Base-by-base conservation (phyloP, 371 early-diverging fungal species). In the Mortierella sp. region DNA sequence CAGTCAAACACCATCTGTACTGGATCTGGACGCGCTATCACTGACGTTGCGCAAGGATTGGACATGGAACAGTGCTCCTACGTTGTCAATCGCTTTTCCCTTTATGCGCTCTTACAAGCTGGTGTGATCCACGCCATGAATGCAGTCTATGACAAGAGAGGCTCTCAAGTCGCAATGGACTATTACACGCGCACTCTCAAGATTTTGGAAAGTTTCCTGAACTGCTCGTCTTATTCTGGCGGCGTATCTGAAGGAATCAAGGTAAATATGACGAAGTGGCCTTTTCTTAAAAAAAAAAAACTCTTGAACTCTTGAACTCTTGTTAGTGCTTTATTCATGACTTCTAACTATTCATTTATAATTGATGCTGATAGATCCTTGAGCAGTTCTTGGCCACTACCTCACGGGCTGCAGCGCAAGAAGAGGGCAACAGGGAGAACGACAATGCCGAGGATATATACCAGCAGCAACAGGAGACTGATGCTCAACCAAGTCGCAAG, bases 71-170 rank as follows among this genome's bases (percentile, higher is more conserved):
- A 72, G 8, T 76, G 76, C 58, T 72, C 82, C 0, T 81, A 76
- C 70, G 82, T 81, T 8, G 82, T 81, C 41, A 81, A 81, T 48
- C 82, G 82, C 19, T 81, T 81, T 66, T 59, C 82, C 3, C 70
- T 81, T 15, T 81, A 76, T 65, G 81, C 81, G 13, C 81, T 80
- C 32, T 71, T 80, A 65, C 81, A 80, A 65, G 81, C 81, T 7
- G 81, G 81, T 9, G 81, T 80, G 21, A 80, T 80, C 28, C 82
- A 81, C 28, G 82, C 82, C 33, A 76, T 81, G 82, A 81, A 81
- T 33, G 82, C 76, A 3, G 82, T 76, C n/a, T 81, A 76, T 48
- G 82, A 81, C 61, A 81, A 76, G 67, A 58, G 82, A 1, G 82
- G 82, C 1, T 72, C 82, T 4, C 61, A 75, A 50, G 76, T 76